Evolutionary conservation across 805 yeast genomes (phyloP).

Genomic region (Wilhelminamyces savonicus): DNA sequence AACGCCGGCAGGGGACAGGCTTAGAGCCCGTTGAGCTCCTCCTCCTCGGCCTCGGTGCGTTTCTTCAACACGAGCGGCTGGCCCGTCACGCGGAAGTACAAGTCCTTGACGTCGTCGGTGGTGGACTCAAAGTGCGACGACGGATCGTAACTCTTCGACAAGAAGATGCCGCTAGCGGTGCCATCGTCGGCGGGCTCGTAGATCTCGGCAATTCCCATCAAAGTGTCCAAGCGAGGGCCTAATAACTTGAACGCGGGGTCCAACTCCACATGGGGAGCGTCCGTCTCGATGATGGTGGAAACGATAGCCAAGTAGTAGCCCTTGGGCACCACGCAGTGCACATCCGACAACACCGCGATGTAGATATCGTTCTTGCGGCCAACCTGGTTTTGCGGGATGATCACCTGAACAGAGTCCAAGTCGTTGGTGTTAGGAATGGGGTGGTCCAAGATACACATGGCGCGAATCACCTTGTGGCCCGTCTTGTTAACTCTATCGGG

Average conservation of each 20-base stretch:
- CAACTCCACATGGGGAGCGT: constrained; percentile 83
- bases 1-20: no score
- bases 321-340: constrained; percentile 84
- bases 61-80: constrained; percentile 83
- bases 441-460: constrained; percentile 84
- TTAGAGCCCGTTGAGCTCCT: no score
- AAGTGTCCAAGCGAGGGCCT: constrained; percentile 73
- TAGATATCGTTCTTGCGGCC: constrained; percentile 91
- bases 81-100: constrained; percentile 87
- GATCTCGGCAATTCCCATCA: constrained; percentile 90
- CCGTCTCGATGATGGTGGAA: constrained; percentile 92
- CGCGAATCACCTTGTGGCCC: constrained; percentile 72
- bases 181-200: constrained; percentile 89
- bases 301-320: constrained; percentile 90
- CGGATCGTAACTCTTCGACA: constrained; percentile 89
- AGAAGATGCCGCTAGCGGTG: constrained; percentile 63
- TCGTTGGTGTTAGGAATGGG: constrained; percentile 79
- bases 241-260: constrained; percentile 90
- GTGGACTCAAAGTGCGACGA: constrained; percentile 93
- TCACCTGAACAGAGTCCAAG: constrained; percentile 86
- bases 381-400: constrained; percentile 94
- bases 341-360: constrained; percentile 81
- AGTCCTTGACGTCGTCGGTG: constrained; percentile 94
- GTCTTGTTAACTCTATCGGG: constrained; percentile 72
- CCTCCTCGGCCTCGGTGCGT: constrained; percentile 64